Conservation (phyloP, 2,329 filamentous ascomycete genomes). For the Ophiostoma tasmaniense region DNA sequence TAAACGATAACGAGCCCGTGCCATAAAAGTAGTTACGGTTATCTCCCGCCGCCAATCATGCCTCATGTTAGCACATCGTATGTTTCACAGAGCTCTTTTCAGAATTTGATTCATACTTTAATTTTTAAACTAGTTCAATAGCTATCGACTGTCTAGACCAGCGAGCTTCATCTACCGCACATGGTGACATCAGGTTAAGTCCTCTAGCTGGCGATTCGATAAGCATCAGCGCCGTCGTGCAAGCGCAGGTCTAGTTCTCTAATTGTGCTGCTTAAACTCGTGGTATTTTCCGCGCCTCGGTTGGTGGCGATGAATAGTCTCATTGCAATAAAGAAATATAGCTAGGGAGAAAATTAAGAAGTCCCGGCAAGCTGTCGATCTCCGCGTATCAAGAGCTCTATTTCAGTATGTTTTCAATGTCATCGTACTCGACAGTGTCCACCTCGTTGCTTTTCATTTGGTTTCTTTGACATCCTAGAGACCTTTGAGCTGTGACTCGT, state of each 20-base stretch:
- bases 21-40: neutral
- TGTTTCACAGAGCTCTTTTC: too few relatives aligned
- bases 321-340: neutral
- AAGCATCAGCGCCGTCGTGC: too few relatives aligned
- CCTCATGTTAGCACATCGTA: neutral
- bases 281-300: neutral
- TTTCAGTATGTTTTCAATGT: neutral
- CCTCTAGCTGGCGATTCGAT: too few relatives aligned
- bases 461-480: too few relatives aligned
- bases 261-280: neutral
- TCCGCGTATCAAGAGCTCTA: neutral
- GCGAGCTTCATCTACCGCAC: too few relatives aligned
- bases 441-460: too few relatives aligned
- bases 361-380: neutral
- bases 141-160: too few relatives aligned
- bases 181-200: too few relatives aligned
- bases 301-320: neutral
- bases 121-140: too few relatives aligned
- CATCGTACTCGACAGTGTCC: too few relatives aligned
- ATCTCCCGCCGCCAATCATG: neutral
- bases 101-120: too few relatives aligned
- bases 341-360: neutral
- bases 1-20: slow-evolving; percentile 2
- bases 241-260: neutral
- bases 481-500: too few relatives aligned